Conservation (phyloP, 2,329 filamentous ascomycete species). For the Epichloe scottii region DNA sequence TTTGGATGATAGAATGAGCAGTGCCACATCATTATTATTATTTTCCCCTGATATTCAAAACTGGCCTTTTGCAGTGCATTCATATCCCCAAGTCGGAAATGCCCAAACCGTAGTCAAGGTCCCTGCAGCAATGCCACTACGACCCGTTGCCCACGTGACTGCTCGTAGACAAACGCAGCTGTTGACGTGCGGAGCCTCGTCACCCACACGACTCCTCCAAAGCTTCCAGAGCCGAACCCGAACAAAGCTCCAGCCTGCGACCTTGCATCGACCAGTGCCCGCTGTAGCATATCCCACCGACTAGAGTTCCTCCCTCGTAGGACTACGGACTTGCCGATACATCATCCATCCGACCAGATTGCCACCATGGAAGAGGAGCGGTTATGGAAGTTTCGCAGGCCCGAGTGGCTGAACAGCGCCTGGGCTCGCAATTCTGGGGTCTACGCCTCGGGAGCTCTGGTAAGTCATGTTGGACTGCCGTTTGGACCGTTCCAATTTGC, state of each 20-base stretch:
- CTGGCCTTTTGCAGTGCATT: too few relatives aligned
- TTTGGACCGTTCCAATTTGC: too few relatives aligned
- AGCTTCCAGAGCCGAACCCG: neutral
- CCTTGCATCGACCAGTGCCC: neutral
- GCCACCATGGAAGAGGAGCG: conserved; percentile 48
- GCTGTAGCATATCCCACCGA: neutral
- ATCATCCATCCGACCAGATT: neutral
- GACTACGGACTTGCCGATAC: neutral
- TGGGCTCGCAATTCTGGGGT: conserved; percentile 52
- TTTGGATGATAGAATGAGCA: too few relatives aligned
- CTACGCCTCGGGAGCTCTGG: conserved; percentile 49
- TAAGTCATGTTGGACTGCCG: conserved; percentile 24
- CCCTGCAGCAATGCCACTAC: neutral
- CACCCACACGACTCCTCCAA: conserved; percentile 6
- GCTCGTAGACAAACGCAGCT: neutral
- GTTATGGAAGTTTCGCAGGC: conserved; percentile 54
- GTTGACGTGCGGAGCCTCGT: conserved; percentile 12
- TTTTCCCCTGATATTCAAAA: too few relatives aligned
- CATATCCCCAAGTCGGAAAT: too few relatives aligned
- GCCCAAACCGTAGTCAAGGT: neutral
- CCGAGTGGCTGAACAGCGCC: conserved; percentile 54
- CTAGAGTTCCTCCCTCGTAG: neutral
- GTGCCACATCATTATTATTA: too few relatives aligned
- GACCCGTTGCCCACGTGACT: neutral
- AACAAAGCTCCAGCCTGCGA: conserved; percentile 10